Percentiles rank a stretch among this genome's conserved stretches.
These are phyloP conservation scores for Parascedosporium putredinis DNA, from an alignment of 2,329 filamentous ascomycete genomes.

Conservation along the genomic window DNA sequence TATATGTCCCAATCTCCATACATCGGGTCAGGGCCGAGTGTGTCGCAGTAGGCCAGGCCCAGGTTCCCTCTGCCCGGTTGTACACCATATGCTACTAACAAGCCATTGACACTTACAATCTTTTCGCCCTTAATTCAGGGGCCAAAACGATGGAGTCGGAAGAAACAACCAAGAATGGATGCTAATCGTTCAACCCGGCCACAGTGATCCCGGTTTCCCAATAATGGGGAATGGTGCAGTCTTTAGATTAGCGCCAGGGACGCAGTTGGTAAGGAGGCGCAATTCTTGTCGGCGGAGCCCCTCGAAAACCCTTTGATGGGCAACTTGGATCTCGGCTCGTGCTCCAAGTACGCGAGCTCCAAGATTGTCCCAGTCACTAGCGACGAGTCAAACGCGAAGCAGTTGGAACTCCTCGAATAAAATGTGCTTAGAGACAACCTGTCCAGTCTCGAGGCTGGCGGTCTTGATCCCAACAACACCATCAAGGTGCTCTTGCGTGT, in stretches of 20 bases:
- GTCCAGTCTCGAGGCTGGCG: neutral
- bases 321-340: neutral
- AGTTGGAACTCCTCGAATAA: neutral
- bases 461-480: neutral
- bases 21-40: too few species aligned
- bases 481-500: conserved; percentile 6
- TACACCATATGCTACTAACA: too few species aligned
- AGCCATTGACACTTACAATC: too few species aligned
- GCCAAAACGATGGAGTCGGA: too few species aligned
- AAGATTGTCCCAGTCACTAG: conserved; percentile 3
- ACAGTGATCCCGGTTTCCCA: conserved; percentile 6
- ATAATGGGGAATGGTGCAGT: conserved; percentile 6
- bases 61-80: too few species aligned
- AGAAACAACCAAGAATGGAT: conserved; percentile 11
- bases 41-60: too few species aligned
- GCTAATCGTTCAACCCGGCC: conserved; percentile 6
- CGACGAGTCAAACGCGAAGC: neutral
- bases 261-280: too few species aligned
- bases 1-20: too few species aligned
- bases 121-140: too few species aligned
- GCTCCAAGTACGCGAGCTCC: conserved; percentile 7
- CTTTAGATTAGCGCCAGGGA: too few species aligned
- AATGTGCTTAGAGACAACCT: neutral
- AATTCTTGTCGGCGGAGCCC: neutral
- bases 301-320: conserved; percentile 11